Percentiles rank a stretch among this genome's conserved stretches.
phyloP scores from a whole-genome alignment of 148 eudicot genomes.

The Nyssa sinensis region DNA sequence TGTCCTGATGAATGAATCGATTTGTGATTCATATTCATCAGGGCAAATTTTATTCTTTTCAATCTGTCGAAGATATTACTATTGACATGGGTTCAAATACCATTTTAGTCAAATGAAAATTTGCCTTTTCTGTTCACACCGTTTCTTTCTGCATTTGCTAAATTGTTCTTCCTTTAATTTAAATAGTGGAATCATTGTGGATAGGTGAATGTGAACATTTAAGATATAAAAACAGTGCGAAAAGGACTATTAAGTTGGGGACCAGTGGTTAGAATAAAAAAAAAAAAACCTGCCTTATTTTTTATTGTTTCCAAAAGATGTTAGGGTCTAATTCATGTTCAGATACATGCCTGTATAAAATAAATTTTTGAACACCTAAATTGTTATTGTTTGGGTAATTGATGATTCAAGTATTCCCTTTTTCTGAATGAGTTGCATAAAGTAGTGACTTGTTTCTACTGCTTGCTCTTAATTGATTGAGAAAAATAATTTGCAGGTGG shows the following conservation, averaged over 20 bases:
- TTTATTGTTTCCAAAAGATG: not conserved
- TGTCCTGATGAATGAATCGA: not conserved
- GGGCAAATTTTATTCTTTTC: not conserved
- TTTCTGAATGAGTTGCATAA: not conserved
- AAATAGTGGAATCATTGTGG: not conserved
- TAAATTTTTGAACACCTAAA: not conserved
- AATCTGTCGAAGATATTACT: too few species aligned
- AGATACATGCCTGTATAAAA: not conserved
- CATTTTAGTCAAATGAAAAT: not conserved
- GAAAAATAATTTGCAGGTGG: constrained; percentile 47
- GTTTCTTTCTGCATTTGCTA: not conserved
- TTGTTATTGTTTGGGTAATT: not conserved
- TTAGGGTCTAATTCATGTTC: not conserved
- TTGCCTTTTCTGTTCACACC: not conserved
- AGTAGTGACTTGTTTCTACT: not conserved
- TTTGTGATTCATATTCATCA: not conserved
- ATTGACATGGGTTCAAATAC: not conserved
- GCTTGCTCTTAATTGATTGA: not conserved
- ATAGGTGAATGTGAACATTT: not conserved
- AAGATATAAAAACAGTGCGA: not conserved
- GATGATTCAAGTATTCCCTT: not conserved
- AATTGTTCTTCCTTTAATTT: not conserved
- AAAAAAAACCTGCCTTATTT: not conserved
- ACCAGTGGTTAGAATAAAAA: not conserved
- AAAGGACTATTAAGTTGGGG: not conserved